Evolutionary conservation across 441 rosid species (phyloP), one percentile per base, ranked within the genome.

Genomic region (Capsella rubella): DNA sequence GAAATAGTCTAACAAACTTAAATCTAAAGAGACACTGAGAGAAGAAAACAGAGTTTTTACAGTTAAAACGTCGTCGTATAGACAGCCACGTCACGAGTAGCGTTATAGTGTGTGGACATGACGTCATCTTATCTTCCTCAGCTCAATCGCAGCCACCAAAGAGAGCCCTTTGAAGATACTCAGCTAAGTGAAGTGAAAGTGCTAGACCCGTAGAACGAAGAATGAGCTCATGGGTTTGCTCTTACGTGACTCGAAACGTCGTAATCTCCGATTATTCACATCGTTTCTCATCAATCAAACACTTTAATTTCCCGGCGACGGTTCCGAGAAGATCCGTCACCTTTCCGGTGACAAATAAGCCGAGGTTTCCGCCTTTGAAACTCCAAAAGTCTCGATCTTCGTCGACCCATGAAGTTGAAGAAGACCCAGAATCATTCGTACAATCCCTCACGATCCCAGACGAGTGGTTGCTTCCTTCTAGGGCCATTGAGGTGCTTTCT

Each of bases 401-500:
- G 50, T 76, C 43, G 21, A 67, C 37, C 69, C 69, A 71, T 58
- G 71, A 46, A 35, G 81, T 61, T 8, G 77, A 73, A 15, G 72
- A 61, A 42, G 81, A 76, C 13, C 55, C 79, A 2, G 89, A 82
- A 57, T 32, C 80, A 35, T 57, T 34, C 37, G 89, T 92, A 15
- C 77, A 90, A 78, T 85, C 82, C 47, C 91, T 90, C 18, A 69
- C 82, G 62, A 82, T 92, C 55, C 96, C 98, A 2, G 78, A 80
- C 27, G 76, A 80, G 27, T 90, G 98, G 98, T 64, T 84, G 66
- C 79, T 76, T 39, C 93, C 90, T 79, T 78, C 92, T 67, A 89
- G 72, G 73, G 95, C 93, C 54, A 68, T 67, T 67, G 86, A 90
- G 93, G 97, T 92, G 61, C 47, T 29, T 32, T 31, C 29, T 32